phyloP scores from a whole-genome alignment of 805 yeast species.

The Candida michaelii region DNA sequence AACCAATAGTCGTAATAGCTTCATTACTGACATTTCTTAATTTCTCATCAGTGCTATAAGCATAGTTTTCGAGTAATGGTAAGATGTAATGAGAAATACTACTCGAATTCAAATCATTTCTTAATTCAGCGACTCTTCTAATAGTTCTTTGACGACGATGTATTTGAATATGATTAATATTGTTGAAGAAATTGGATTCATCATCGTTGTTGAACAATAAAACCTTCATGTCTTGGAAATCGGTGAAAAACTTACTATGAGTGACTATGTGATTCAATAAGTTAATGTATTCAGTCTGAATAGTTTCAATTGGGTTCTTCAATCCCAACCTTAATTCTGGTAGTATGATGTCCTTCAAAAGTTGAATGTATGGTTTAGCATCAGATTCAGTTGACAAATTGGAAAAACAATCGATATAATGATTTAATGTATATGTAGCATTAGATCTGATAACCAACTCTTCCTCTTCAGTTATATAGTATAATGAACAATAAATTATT shows the following conservation, averaged over 20 bases:
- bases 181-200: constrained; percentile 77
- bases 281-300: constrained; percentile 70
- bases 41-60: constrained; percentile 56
- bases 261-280: constrained; percentile 64
- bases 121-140: constrained; percentile 54
- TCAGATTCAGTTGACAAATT: constrained; percentile 20
- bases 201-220: constrained; percentile 62
- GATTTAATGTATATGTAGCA: constrained; percentile 61
- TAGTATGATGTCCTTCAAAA: constrained; percentile 55
- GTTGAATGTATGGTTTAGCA: constrained; percentile 29
- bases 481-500: constrained; percentile 64
- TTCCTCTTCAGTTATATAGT: constrained; percentile 69
- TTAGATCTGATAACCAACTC: constrained; percentile 81
- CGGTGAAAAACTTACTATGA: constrained; percentile 41
- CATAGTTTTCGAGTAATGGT: constrained; percentile 84
- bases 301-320: constrained; percentile 53
- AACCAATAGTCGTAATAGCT: constrained; percentile 61
- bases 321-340: constrained; percentile 70
- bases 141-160: constrained; percentile 87
- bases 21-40: constrained; percentile 64
- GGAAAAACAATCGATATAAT: constrained; percentile 62
- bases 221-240: constrained; percentile 64
- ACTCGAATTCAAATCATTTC: constrained; percentile 46
- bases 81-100: constrained; percentile 77
- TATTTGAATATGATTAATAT: constrained; percentile 78